phyloP scores from a whole-genome alignment of 2,329 filamentous ascomycete genomes.

The Pseudogymnoascus verrucosus region DNA sequence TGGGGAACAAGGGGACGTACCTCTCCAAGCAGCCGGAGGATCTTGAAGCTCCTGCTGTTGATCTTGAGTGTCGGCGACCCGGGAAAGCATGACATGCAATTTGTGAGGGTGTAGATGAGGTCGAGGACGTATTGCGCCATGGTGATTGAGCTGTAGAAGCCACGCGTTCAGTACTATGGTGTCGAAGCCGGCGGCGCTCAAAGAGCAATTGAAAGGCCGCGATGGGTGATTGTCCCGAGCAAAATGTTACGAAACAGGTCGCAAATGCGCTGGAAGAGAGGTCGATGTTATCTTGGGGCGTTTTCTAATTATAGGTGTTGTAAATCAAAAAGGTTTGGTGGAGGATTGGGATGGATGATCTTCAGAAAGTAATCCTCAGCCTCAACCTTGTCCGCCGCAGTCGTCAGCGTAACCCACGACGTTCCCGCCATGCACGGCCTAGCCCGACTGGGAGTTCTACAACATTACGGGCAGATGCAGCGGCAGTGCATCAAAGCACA shows the following conservation, averaged over 20 bases:
- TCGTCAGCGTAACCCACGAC: background rate
- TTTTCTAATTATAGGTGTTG: background rate
- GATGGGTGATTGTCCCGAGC: background rate
- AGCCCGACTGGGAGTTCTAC: background rate
- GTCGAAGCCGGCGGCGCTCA: constrained; percentile 18
- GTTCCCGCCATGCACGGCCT: background rate
- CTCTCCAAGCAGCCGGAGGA: constrained; percentile 86
- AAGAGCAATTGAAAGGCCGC: background rate
- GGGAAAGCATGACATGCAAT: constrained; percentile 94
- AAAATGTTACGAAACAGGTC: background rate
- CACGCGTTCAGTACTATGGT: background rate
- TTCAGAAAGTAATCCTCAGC: background rate
- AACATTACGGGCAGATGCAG: background rate
- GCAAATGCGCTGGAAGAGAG: background rate
- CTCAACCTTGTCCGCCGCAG: background rate
- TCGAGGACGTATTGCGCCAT: constrained; percentile 86
- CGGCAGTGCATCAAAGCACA: background rate
- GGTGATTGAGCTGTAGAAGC: constrained; percentile 11
- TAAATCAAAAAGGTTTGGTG: background rate
- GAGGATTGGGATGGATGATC: background rate
- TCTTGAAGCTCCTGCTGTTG: constrained; percentile 92
- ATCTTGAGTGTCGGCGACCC: constrained; percentile 90
- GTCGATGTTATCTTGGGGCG: background rate
- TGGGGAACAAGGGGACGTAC: constrained; percentile 37
- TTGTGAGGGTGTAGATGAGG: constrained; percentile 82